Percentiles rank a stretch among this genome's conserved stretches.
These are phyloP conservation scores for Stereum hirsutum DNA, from an alignment of 1,284 basidiomycete species.

Conservation along the genomic window DNA sequence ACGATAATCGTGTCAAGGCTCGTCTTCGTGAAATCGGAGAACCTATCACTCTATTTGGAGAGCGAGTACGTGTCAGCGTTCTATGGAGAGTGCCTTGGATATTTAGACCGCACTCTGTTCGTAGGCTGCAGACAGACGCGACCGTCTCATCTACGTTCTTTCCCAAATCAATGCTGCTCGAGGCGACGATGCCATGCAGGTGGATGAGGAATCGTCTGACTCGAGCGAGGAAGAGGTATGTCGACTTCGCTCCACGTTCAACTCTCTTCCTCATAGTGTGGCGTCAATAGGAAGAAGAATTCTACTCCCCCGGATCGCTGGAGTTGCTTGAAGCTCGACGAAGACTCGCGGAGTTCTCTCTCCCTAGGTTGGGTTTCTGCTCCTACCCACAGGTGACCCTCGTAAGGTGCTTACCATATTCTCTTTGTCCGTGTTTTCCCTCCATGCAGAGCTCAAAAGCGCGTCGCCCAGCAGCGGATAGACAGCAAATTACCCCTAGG, in stretches of 20 bases:
- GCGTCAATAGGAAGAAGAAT: constrained; percentile 95
- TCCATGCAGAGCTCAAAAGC: constrained; percentile 78
- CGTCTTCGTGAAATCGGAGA: constrained; percentile 89
- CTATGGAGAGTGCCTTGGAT: constrained; percentile 2
- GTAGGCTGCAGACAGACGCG: constrained; percentile 80
- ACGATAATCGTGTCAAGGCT: constrained; percentile 87
- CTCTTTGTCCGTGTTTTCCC: constrained; percentile 25
- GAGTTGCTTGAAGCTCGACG: constrained; percentile 80
- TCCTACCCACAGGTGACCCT: constrained; percentile 34
- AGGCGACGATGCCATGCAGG: constrained; percentile 62
- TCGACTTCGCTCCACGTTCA: no score
- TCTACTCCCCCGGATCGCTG: constrained; percentile 88
- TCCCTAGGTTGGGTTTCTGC: constrained; percentile 78
- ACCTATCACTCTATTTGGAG: constrained; percentile 95
- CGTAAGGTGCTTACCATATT: constrained; percentile 73
- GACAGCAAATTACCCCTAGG: constrained; percentile 85
- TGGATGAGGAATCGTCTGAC: constrained; percentile 58
- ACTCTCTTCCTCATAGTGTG: constrained; percentile 8
- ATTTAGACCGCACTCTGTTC: constrained; percentile 14
- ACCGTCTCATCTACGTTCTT: constrained; percentile 88
- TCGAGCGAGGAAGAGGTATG: constrained; percentile 72
- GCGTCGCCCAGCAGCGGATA: constrained; percentile 82
- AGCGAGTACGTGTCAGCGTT: constrained; percentile 59
- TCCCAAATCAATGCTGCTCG: constrained; percentile 82
- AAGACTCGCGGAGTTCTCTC: constrained; percentile 84